These are phyloP conservation scores for Aegilops bicornis DNA, from an alignment of 176 grass and related monocot species.

Conservation along the genomic window DNA sequence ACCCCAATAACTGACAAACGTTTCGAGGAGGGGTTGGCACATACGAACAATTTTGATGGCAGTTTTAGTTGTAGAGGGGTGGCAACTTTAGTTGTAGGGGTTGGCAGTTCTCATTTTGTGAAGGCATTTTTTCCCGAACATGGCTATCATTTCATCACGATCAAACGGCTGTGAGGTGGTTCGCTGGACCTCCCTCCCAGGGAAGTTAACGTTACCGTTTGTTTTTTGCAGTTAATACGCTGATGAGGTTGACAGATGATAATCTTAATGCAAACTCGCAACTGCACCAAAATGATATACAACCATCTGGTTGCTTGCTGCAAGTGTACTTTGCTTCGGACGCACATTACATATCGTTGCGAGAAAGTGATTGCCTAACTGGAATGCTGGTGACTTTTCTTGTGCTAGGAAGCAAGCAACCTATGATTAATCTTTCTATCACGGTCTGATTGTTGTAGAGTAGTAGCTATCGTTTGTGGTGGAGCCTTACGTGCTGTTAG, in stretches of 20 bases:
- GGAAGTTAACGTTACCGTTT: no score
- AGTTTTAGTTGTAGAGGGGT: no score
- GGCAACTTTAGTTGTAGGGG: no score
- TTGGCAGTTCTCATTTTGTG: no score
- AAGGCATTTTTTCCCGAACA: no score
- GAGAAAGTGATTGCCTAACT: constrained; percentile 26
- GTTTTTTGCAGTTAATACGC: not conserved
- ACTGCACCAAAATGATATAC: not conserved
- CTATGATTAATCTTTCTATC: not conserved
- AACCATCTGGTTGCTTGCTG: constrained; percentile 1
- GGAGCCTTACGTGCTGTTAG: not conserved
- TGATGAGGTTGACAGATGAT: not conserved
- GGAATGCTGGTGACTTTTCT: not conserved
- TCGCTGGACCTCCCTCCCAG: no score
- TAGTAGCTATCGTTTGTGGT: not conserved
- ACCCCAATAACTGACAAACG: no score
- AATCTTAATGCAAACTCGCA: not conserved
- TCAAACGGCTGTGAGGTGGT: no score
- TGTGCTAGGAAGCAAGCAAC: constrained; percentile 1
- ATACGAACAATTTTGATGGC: no score
- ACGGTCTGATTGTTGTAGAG: not conserved
- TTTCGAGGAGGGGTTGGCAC: no score
- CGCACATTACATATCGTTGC: constrained; percentile 11
- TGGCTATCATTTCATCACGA: no score
- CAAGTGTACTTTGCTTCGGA: not conserved